Conservation (phyloP, 768 basidiomycete species). For the Leccinum incarnatum region DNA sequence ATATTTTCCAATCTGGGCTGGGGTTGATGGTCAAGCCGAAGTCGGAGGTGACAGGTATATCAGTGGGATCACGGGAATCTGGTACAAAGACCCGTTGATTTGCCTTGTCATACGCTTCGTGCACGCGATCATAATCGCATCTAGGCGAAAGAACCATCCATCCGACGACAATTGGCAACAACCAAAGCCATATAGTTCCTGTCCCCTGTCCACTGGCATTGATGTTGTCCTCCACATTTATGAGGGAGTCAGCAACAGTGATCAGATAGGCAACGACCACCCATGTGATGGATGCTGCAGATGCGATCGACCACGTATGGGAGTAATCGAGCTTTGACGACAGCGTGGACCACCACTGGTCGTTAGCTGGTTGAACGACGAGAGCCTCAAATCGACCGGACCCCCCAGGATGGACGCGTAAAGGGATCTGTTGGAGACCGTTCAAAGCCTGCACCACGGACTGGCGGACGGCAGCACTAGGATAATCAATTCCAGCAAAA, state of each 20-base stretch:
- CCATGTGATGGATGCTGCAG: constrained; percentile 41
- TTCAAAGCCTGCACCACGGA: constrained; percentile 35
- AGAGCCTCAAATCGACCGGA: constrained; percentile 38
- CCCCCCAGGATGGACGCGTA: constrained; percentile 30
- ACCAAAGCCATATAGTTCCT: constrained; percentile 44
- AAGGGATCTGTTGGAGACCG: constrained; percentile 42
- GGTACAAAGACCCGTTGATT: constrained; percentile 7
- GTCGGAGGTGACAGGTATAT: neutral
- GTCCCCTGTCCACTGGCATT: constrained; percentile 38
- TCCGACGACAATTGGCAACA: constrained; percentile 39
- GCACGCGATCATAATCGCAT: constrained; percentile 34
- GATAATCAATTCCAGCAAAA: constrained; percentile 32
- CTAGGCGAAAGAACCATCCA: constrained; percentile 43
- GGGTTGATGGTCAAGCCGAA: constrained; percentile 19
- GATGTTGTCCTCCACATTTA: constrained; percentile 19
- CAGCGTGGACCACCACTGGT: constrained; percentile 41
- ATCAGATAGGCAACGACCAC: constrained; percentile 42
- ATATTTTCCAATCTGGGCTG: constrained; percentile 1
- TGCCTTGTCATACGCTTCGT: constrained; percentile 14
- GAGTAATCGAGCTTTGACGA: constrained; percentile 35
- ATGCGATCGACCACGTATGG: constrained; percentile 41
- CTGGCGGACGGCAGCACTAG: constrained; percentile 6
- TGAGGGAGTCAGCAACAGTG: constrained; percentile 17
- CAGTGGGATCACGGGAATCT: neutral
- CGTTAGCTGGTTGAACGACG: constrained; percentile 42